Percentiles rank a stretch among this genome's conserved stretches.
phyloP scores from a whole-genome alignment of 83 land plant species.

The Thuja plicata region DNA sequence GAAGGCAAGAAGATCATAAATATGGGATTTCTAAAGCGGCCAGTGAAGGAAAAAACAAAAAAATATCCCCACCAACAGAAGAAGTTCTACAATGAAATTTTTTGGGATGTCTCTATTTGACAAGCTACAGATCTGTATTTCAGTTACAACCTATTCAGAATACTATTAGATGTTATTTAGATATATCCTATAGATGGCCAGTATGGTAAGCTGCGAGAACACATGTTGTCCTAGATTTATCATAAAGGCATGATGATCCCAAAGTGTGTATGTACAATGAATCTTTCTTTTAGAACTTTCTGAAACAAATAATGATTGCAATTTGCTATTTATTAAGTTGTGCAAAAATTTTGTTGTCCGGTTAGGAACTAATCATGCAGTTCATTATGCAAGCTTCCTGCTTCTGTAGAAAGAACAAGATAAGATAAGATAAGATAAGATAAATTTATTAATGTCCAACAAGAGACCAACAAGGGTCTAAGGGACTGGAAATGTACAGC shows the following conservation, averaged over 20 bases:
- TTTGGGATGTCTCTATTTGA: not conserved
- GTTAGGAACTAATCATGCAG: not conserved
- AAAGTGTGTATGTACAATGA: not conserved
- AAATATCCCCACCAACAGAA: not conserved
- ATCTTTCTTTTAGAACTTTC: not conserved
- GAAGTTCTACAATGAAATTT: not conserved
- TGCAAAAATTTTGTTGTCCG: not conserved
- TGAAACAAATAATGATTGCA: not conserved
- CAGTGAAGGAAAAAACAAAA: not conserved
- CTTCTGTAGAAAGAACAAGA: not conserved
- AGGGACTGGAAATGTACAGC: too few species aligned
- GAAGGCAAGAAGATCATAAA: not conserved
- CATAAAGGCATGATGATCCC: not conserved
- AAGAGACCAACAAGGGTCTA: too few species aligned
- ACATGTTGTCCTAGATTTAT: not conserved
- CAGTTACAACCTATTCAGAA: not conserved
- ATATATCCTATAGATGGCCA: not conserved
- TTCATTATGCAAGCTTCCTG: not conserved
- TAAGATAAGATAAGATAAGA: too few species aligned
- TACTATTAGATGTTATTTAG: not conserved
- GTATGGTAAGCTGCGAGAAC: not conserved
- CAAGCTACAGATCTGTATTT: not conserved
- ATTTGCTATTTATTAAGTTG: too few species aligned
- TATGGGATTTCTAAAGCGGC: not conserved
- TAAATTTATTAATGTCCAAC: too few species aligned